phyloP scores from a whole-genome alignment of 805 yeast species.

The Kodamaea neixiangensis region DNA sequence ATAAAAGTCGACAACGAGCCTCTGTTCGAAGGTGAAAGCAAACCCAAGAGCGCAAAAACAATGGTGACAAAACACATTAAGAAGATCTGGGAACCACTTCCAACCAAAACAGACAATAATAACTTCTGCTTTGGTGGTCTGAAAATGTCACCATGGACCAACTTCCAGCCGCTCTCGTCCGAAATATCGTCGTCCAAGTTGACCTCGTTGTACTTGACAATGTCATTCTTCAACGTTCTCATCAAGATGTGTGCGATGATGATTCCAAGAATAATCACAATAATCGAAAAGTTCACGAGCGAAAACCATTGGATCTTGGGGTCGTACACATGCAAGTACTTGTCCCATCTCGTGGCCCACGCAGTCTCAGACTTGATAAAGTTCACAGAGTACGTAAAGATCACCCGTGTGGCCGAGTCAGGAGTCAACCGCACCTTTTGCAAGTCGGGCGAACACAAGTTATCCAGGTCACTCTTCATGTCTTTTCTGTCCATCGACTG shows the following conservation, averaged over 20 bases:
- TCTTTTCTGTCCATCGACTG: constrained; percentile 48
- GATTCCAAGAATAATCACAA: constrained; percentile 74
- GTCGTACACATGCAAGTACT: constrained; percentile 86
- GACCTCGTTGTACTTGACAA: constrained; percentile 84
- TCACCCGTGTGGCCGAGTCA: constrained; percentile 56
- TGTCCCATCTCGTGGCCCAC: constrained; percentile 99
- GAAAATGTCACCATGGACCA: constrained; percentile 93
- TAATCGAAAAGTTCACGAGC: constrained; percentile 77
- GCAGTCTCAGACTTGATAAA: constrained; percentile 71
- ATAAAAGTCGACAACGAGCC: constrained; percentile 90
- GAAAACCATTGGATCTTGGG: constrained; percentile 97
- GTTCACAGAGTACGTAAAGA: constrained; percentile 79
- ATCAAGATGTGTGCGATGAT: constrained; percentile 78
- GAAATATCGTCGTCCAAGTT: constrained; percentile 83
- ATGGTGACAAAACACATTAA: constrained; percentile 74
- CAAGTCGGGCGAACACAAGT: constrained; percentile 32
- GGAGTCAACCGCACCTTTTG: constrained; percentile 47
- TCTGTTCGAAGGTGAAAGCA: constrained; percentile 90
- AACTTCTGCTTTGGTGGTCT: constrained; percentile 74
- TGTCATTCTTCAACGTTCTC: constrained; percentile 81
- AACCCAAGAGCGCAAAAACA: constrained; percentile 82
- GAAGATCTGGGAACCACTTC: constrained; percentile 84
- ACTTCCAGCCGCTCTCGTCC: constrained; percentile 96
- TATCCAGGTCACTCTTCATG: constrained; percentile 22
- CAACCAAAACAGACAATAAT: constrained; percentile 76